Evolutionary conservation across 202 grass and related monocot genomes (phyloP).

Genomic region (Carex sylvatica): DNA sequence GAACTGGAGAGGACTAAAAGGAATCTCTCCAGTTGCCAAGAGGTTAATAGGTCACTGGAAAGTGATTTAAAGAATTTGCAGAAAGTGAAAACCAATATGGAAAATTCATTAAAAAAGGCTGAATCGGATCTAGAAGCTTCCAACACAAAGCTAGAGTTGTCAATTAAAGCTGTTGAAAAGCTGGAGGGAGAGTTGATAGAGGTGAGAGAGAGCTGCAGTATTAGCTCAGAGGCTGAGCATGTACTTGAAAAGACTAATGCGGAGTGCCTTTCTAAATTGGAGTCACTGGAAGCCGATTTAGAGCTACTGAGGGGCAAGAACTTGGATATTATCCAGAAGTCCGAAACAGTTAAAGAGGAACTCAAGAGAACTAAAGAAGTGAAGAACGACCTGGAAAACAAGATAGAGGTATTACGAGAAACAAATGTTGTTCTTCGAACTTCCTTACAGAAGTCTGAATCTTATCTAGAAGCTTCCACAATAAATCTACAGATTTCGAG

Average conservation of each 20-base stretch:
- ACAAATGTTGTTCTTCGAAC: slow-evolving; percentile 11
- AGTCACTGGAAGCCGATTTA: slow-evolving; percentile 64
- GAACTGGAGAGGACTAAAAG: slow-evolving; percentile 72
- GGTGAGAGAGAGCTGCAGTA: slow-evolving; percentile 59
- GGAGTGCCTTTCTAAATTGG: slow-evolving; percentile 64
- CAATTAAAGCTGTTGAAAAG: slow-evolving; percentile 43
- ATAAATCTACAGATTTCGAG: slow-evolving; percentile 52
- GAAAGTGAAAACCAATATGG: slow-evolving; percentile 46
- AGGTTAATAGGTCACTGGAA: slow-evolving; percentile 48
- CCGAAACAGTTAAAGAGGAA: slow-evolving; percentile 24
- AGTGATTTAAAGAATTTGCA: slow-evolving; percentile 52
- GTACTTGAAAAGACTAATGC: slow-evolving; percentile 47
- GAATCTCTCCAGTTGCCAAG: slow-evolving; percentile 50
- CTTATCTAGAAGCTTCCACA: slow-evolving; percentile 46
- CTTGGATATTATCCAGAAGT: slow-evolving; percentile 49
- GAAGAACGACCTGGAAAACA: slow-evolving; percentile 44
- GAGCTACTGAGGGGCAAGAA: slow-evolving; percentile 49
- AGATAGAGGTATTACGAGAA: slow-evolving; percentile 36
- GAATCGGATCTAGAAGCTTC: slow-evolving; percentile 60
- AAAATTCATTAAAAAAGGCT: slow-evolving; percentile 38
- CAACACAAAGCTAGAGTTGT: slow-evolving; percentile 54
- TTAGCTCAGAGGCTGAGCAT: slow-evolving; percentile 67
- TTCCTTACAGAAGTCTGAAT: slow-evolving; percentile 22
- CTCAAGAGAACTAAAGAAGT: slow-evolving; percentile 43
- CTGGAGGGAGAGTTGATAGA: slow-evolving; percentile 64